Evolutionary conservation across 83 land plant genomes (phyloP).

Genomic region (Thuja plicata): DNA sequence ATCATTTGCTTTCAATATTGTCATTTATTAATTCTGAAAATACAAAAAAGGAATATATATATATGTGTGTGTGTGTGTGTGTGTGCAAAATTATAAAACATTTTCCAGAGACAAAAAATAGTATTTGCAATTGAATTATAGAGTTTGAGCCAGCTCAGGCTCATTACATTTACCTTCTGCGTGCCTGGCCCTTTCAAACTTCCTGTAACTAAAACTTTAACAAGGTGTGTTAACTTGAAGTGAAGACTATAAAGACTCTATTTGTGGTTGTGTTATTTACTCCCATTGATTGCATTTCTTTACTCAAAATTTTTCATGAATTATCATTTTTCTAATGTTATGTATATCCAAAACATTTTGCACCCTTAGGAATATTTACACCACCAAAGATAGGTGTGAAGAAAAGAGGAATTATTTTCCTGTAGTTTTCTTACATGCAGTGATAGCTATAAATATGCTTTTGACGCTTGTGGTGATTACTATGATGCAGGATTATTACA

Average conservation of each 20-base stretch:
- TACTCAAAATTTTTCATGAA: neutral
- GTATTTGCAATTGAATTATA: no score
- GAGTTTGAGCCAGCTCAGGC: no score
- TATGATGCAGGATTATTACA: slow-evolving; percentile 54
- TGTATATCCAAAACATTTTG: neutral
- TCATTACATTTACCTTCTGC: no score
- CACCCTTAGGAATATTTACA: neutral
- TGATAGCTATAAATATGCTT: neutral
- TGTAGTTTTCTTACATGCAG: neutral
- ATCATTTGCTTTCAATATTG: no score
- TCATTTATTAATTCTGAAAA: no score
- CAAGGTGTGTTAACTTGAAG: neutral
- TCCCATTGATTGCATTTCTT: neutral
- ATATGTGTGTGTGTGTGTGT: no score
- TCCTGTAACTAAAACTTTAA: neutral
- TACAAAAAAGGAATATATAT: no score
- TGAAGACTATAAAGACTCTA: neutral
- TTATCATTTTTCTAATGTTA: neutral
- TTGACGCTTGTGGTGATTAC: slow-evolving; percentile 3
- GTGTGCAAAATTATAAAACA: no score
- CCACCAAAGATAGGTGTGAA: neutral
- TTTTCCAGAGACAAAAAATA: no score
- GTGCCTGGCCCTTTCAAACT: no score
- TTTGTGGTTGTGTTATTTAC: neutral
- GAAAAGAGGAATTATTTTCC: slow-evolving; percentile 5